Evolutionary conservation across 2,329 filamentous ascomycete species (phyloP), one percentile per base, ranked within the genome.

Genomic region (Monilinia aucupariae): DNA sequence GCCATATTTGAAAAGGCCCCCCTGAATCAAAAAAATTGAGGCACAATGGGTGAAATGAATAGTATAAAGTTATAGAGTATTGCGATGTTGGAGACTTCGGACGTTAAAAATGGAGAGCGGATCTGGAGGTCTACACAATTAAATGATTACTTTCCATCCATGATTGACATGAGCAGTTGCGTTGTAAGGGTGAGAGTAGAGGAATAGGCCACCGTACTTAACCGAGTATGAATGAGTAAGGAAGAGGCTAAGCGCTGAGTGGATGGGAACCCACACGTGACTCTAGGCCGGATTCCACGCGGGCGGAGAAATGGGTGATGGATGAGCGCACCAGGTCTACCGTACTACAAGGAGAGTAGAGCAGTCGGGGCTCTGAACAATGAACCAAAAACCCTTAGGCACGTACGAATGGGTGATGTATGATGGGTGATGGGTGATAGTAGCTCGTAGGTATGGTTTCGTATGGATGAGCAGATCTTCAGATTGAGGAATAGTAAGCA

Each of bases 1-100:
- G 75, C 75, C 75, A 75, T 76, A 61, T 51, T 71, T 54, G 66
- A 64, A 53, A 69, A 68, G 67, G 70, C 68, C 69, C 67, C 68
- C 71, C 48, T 62, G 47, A 64, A 71, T 65, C 60, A 64, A 66
- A 59, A 63, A 53, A 51, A 20, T 53, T 20, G 59, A 64, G 61
- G 59, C 62, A 65, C 67, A 59, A 59, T 62, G 65, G 55, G 67
- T 61, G 61, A 60, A 62, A 64, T 52, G 37, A 52, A 64, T 49
- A 48, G 51, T 45, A 59, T 43, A 22, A 47, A 56, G 59, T 32
- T 48, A 62, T 37, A 30, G 34, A 65, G 41, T 59, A 61, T 43
- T 49, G 66, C 64, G 62, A 53, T 67, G 62, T 53, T 61, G 61
- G 62, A 64, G 43, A 47, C 41, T 58, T 58, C 54, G 54, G 54